Evolutionary conservation across 1,284 basidiomycete species (phyloP).

Genomic region (Ceratobasidium theobromae): DNA sequence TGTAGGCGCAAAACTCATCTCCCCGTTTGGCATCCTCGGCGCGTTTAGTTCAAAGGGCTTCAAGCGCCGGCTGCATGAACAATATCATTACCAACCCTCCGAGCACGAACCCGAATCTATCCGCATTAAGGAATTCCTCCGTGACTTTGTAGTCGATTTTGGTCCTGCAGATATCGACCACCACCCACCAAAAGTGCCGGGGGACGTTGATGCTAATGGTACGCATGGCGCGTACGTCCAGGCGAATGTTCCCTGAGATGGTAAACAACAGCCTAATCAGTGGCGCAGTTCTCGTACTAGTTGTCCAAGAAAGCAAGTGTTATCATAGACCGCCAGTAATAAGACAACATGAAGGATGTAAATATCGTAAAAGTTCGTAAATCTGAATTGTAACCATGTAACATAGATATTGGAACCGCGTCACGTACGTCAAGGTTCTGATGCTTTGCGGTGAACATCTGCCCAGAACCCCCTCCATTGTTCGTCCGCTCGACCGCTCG

Average conservation of each 20-base stretch:
- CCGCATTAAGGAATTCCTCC: slow-evolving; percentile 36
- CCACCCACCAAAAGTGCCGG: no score
- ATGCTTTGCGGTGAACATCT: slow-evolving; percentile 31
- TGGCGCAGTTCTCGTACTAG: no score
- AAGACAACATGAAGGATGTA: no score
- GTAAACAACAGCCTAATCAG: no score
- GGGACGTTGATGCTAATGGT: no score
- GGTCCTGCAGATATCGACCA: slow-evolving; percentile 4
- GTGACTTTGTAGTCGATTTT: slow-evolving; percentile 10
- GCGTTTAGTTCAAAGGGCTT: slow-evolving; percentile 25
- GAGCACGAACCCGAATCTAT: slow-evolving; percentile 36
- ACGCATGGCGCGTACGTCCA: no score
- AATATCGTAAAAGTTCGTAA: no score
- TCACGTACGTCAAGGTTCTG: slow-evolving; percentile 3
- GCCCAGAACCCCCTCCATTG: slow-evolving; percentile 34
- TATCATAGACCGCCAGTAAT: no score
- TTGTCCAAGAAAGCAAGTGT: no score
- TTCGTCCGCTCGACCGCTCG: neutral
- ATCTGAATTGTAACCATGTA: no score
- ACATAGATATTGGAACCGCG: no score
- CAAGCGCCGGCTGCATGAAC: slow-evolving; percentile 2
- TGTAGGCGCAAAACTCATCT: slow-evolving; percentile 20
- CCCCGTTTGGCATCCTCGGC: slow-evolving; percentile 12
- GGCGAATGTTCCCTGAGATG: no score
- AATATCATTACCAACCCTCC: neutral